Evolutionary conservation across 83 land plant genomes (phyloP).

Genomic region (Diphasiastrum complanatum): DNA sequence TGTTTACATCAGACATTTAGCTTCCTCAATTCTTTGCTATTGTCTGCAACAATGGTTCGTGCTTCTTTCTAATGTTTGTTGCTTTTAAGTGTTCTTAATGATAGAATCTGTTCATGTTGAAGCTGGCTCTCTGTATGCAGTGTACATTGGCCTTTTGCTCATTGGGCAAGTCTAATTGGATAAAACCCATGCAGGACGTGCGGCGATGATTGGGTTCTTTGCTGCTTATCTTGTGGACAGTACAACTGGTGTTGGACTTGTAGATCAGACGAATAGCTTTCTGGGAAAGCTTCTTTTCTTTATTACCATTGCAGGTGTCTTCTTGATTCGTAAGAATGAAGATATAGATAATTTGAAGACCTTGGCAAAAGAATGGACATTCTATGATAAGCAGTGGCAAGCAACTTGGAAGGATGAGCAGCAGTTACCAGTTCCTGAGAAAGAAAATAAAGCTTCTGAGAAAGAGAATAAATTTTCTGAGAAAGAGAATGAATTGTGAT

Average conservation of each 20-base stretch:
- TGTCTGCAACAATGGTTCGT: too few relatives aligned
- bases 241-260: conserved; percentile 11
- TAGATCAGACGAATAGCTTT: conserved; percentile 19
- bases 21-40: too few relatives aligned
- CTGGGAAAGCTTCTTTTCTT: conserved; percentile 14
- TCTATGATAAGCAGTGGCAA: conserved; percentile 24
- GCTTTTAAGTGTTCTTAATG: too few relatives aligned
- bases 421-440: background rate
- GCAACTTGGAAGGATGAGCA: conserved; percentile 20
- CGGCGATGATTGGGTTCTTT: conserved; percentile 20
- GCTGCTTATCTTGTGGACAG: conserved; percentile 11
- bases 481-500: too few relatives aligned
- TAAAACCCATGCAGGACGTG: conserved; percentile 22
- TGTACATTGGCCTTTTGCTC: too few relatives aligned
- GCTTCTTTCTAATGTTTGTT: too few relatives aligned
- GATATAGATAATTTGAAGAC: conserved; percentile 3
- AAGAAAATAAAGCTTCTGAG: too few relatives aligned
- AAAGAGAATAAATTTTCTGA: too few relatives aligned
- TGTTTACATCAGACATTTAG: too few relatives aligned
- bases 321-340: conserved; percentile 9
- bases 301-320: conserved; percentile 5
- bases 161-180: too few relatives aligned
- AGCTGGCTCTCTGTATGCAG: too few relatives aligned
- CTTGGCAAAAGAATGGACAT: conserved; percentile 15
- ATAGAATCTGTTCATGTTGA: too few relatives aligned